These are phyloP conservation scores for Phascolomyces articulosus DNA, from an alignment of 371 early-diverging fungal species.

Conservation along the genomic window DNA sequence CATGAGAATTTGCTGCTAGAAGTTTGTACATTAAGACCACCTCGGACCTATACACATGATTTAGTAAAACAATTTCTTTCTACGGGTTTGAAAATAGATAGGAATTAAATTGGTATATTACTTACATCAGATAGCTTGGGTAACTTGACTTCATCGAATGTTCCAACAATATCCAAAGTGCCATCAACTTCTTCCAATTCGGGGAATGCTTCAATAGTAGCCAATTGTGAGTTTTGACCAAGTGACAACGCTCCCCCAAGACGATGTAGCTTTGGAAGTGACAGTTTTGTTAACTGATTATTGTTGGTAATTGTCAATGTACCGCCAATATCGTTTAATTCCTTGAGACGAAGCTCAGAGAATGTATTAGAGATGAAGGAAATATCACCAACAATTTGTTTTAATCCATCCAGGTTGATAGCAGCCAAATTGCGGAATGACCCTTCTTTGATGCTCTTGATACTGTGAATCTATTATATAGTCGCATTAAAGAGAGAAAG, in stretches of 20 bases:
- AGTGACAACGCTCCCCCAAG: constrained; percentile 57
- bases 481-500: too few relatives aligned
- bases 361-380: constrained; percentile 54
- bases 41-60: constrained; percentile 27
- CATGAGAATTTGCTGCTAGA: constrained; percentile 38
- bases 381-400: constrained; percentile 42
- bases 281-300: constrained; percentile 36
- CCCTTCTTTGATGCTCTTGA: constrained; percentile 37
- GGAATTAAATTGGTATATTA: not conserved
- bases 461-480: constrained; percentile 24
- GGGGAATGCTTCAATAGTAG: constrained; percentile 36
- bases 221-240: constrained; percentile 46
- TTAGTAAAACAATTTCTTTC: not conserved
- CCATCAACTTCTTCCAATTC: constrained; percentile 53
- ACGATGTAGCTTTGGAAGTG: constrained; percentile 40
- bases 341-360: constrained; percentile 27
- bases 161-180: constrained; percentile 51
- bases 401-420: constrained; percentile 34
- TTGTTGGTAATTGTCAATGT: constrained; percentile 55
- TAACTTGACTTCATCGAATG: constrained; percentile 43
- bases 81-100: too few relatives aligned
- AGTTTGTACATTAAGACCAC: constrained; percentile 48
- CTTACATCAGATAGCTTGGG: constrained; percentile 42
- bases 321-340: constrained; percentile 39
- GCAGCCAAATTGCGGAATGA: constrained; percentile 44